A percentile compares a stretch with the other conserved stretches of the same genome.
phyloP scores from a whole-genome alignment of 345 rosid genomes.

The Brassica napus region DNA sequence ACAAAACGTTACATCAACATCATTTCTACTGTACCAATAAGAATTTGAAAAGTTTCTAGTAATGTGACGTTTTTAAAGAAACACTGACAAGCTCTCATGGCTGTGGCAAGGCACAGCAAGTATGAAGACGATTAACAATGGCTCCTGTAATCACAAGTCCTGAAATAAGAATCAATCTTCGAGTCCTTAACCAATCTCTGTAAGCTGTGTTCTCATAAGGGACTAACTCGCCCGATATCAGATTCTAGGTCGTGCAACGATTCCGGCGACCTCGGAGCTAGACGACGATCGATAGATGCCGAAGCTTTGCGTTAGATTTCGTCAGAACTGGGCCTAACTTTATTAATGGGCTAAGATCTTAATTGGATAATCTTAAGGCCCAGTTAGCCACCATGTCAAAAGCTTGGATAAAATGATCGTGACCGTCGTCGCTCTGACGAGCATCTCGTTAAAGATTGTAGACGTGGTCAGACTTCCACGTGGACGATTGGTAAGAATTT shows the following conservation, averaged over 20 bases:
- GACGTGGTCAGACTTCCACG: not conserved
- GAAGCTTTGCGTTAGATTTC: not conserved
- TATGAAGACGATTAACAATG: conserved; percentile 21
- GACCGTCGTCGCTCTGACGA: too few species aligned
- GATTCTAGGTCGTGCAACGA: conserved; percentile 2
- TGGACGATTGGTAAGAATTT: conserved; percentile 2
- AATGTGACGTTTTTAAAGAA: not conserved
- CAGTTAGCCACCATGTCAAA: too few species aligned
- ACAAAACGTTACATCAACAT: not conserved
- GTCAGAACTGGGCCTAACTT: conserved; percentile 5
- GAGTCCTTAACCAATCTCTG: not conserved
- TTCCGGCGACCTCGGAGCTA: conserved; percentile 12
- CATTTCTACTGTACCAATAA: not conserved
- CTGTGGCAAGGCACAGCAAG: conserved; percentile 27
- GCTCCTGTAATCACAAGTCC: not conserved
- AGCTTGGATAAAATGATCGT: too few species aligned
- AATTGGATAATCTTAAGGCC: too few species aligned
- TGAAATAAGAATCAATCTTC: not conserved
- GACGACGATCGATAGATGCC: not conserved
- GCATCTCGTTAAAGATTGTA: too few species aligned
- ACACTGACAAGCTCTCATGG: conserved; percentile 46
- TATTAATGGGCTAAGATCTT: not conserved
- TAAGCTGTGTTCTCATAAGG: not conserved
- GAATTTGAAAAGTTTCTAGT: not conserved
- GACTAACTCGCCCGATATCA: not conserved